Percentiles rank a stretch among this genome's conserved stretches.
phyloP scores from a whole-genome alignment of 768 basidiomycete genomes.

The Lactarius psammicola region DNA sequence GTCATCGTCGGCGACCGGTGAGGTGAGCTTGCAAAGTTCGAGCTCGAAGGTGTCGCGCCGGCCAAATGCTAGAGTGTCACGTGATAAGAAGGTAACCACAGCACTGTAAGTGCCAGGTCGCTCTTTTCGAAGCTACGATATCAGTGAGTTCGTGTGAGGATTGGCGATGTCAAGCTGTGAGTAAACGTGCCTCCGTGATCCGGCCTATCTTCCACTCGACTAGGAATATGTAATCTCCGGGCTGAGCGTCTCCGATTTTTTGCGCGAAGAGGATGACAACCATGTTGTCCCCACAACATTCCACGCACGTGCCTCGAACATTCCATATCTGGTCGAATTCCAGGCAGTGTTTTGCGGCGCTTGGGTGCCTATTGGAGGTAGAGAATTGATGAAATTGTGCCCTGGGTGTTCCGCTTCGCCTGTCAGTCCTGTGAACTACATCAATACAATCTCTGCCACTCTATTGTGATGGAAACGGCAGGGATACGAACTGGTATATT shows the following conservation, averaged over 20 bases:
- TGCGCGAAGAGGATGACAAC: conserved; percentile 9
- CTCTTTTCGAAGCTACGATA: conserved; percentile 9
- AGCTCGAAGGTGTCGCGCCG: not conserved
- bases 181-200: conserved; percentile 10
- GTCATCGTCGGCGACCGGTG: not conserved
- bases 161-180: not conserved
- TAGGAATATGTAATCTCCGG: conserved; percentile 9
- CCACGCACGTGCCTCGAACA: conserved; percentile 3
- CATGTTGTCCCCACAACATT: conserved; percentile 22
- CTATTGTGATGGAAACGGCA: not conserved
- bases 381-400: conserved; percentile 20
- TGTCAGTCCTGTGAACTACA: not conserved
- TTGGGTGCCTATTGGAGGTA: conserved; percentile 9
- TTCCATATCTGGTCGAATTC: conserved; percentile 5
- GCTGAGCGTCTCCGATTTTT: not conserved
- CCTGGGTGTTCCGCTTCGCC: not conserved
- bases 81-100: conserved; percentile 17
- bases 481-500: conserved; percentile 5
- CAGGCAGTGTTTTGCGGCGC: conserved; percentile 3
- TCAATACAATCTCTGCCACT: not conserved
- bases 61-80: conserved; percentile 6
- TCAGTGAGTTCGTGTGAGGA: not conserved
- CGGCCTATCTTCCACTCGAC: conserved; percentile 18
- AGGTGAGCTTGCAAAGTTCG: conserved; percentile 10
- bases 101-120: not conserved